A percentile compares a stretch with the other conserved stretches of the same genome.
Conservation (phyloP, 352 stramenopile genomes). For the Thalassiosira allenii region DNA sequence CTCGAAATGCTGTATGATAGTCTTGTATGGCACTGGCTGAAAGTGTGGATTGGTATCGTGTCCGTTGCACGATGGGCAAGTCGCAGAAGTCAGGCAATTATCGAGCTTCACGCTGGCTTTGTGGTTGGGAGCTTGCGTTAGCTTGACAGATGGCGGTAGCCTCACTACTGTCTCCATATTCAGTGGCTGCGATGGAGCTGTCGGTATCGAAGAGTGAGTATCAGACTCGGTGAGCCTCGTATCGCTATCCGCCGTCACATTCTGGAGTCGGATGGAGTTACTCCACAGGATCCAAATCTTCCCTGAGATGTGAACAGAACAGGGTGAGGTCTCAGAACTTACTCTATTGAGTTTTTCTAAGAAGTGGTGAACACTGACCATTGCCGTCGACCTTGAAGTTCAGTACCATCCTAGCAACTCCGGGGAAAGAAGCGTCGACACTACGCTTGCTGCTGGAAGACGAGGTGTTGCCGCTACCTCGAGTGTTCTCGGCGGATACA, state of each 20-base stretch:
- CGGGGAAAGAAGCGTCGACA: constrained; percentile 58
- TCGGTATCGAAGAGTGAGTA: constrained; percentile 5
- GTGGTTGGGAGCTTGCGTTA: constrained; percentile 65
- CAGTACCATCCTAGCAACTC: constrained; percentile 93
- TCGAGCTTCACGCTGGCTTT: constrained; percentile 40
- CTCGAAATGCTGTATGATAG: constrained; percentile 93
- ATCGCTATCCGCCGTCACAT: constrained; percentile 11
- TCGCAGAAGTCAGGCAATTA: constrained; percentile 42
- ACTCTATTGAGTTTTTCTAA: no score
- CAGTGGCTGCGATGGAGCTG: constrained; percentile 31
- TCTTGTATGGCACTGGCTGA: constrained; percentile 92
- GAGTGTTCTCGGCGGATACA: constrained; percentile 79
- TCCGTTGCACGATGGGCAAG: constrained; percentile 89
- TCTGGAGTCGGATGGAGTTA: constrained; percentile 90
- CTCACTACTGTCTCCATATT: constrained; percentile 71
- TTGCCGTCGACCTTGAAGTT: constrained; percentile 95
- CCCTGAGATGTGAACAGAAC: no score
- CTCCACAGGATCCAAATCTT: constrained; percentile 94
- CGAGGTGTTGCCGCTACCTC: constrained; percentile 77
- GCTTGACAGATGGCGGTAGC: constrained; percentile 59
- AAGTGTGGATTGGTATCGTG: constrained; percentile 86
- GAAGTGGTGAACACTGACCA: no score
- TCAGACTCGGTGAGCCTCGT: constrained; percentile 20
- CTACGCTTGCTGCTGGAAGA: constrained; percentile 3
- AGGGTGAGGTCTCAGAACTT: no score